Conservation (phyloP, 805 yeast species). For the Ogataea henricii region DNA sequence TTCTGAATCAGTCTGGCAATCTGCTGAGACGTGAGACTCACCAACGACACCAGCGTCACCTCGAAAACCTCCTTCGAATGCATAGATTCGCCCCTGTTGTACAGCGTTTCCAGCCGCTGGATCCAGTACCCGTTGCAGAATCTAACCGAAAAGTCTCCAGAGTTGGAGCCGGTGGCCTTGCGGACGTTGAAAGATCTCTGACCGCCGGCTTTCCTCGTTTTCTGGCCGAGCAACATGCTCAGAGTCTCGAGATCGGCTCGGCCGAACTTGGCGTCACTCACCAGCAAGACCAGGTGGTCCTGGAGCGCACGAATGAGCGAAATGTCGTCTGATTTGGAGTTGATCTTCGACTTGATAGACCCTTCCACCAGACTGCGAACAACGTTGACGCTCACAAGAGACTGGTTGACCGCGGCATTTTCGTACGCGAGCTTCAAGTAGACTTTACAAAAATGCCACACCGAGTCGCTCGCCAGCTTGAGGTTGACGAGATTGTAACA, state of each 20-base stretch:
- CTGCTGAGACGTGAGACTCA: constrained; percentile 48
- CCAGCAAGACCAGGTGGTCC: constrained; percentile 48
- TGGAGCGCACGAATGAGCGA: constrained; percentile 51
- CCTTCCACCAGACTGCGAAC: constrained; percentile 62
- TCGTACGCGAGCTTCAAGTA: constrained; percentile 44
- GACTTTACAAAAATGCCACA: constrained; percentile 65
- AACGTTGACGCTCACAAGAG: constrained; percentile 32
- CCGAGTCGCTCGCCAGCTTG: constrained; percentile 56
- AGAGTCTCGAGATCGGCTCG: constrained; percentile 48
- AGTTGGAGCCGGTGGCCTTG: too few relatives aligned
- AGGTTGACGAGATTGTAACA: constrained; percentile 55
- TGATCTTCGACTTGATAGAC: constrained; percentile 46
- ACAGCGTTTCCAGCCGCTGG: constrained; percentile 57
- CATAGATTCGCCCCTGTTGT: constrained; percentile 56
- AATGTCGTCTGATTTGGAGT: constrained; percentile 52
- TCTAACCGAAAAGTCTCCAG: constrained; percentile 46
- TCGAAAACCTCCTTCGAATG: constrained; percentile 48
- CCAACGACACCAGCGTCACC: constrained; percentile 52
- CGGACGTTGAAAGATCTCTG: constrained; percentile 17
- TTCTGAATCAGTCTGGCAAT: constrained; percentile 44
- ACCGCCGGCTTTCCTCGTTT: constrained; percentile 17
- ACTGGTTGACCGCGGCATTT: constrained; percentile 31
- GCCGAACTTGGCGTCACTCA: constrained; percentile 50
- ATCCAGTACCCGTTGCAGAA: constrained; percentile 62
- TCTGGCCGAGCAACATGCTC: constrained; percentile 47